Percentiles rank a stretch among this genome's conserved stretches.
Conservation (phyloP, 208 protist genomes). For the Leishmania aethiopica region DNA sequence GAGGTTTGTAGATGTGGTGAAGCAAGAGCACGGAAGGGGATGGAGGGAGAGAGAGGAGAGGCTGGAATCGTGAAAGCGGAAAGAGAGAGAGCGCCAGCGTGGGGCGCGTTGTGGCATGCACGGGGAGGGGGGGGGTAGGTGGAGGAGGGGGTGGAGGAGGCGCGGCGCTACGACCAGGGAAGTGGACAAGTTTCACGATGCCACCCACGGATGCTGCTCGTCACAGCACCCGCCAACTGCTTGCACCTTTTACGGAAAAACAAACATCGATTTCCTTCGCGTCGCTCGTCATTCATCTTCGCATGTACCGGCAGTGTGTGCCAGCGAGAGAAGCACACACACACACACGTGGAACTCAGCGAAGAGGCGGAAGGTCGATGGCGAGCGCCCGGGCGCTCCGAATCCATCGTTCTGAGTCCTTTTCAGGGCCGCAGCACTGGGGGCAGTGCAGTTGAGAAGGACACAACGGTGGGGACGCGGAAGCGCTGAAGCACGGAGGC, state of each 20-base stretch:
- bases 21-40: not conserved
- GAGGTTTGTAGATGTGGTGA: not conserved
- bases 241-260: not conserved
- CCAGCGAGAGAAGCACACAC: not conserved
- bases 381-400: not conserved
- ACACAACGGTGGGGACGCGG: constrained; percentile 40
- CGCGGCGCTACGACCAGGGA: not conserved
- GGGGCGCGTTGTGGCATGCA: not conserved
- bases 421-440: constrained; percentile 32
- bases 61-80: not conserved
- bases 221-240: not conserved
- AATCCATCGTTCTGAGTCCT: not conserved
- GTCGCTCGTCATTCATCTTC: not conserved
- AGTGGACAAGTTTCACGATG: not conserved
- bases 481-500: constrained; percentile 35
- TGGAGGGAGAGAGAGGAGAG: not conserved
- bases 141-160: not conserved
- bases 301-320: not conserved
- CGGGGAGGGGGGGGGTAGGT: not conserved
- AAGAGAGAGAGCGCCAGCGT: not conserved
- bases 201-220: not conserved
- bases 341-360: not conserved
- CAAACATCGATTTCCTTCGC: too few relatives aligned
- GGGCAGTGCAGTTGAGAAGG: constrained; percentile 54
- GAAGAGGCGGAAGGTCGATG: not conserved